Base-by-base conservation (phyloP, 78 protist species). In the Diacronema lutheri region DNA sequence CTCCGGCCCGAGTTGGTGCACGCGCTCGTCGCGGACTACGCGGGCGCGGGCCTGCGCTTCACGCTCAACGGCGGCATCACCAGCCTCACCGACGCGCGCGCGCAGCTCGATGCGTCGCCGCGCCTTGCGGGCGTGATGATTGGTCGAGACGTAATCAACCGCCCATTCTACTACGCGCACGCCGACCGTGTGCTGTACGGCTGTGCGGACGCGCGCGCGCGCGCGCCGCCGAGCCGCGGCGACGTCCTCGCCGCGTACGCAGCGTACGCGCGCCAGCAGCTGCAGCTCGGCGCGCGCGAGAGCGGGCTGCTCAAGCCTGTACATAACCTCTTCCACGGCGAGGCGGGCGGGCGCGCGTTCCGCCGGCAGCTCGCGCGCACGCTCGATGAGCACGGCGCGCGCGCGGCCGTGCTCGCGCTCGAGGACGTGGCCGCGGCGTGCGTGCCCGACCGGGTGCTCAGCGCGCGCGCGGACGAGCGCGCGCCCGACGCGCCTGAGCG, bases 61-160 rank as follows among this genome's bases (percentile, higher is more conserved):
- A 5, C 65, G 11, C 83, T 77, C 64, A 77, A 77, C 65, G 83
- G 83, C 38, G 83, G 83, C 31, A 20, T 68, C 46, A 55, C 14
- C n/a, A 9, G 40, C 50, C 38, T 64, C 4, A 25, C 71, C 40
- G 10, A 21, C 1, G 66, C 66, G 33, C 35, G 35, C 33, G 33
- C 1, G 66, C 14, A 5, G 33, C 33, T 61, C 26, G 33, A 61
- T 9, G 33, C 23, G 23, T 6, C 13, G 60, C 60, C 60, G 29
- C 76, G n/a, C 26, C 41, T 68, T 2, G 3, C 50, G 14, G 76
- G 76, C 41, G 76, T 68, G 26, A 68, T 68, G 76, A 55, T 68
- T 33, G 76, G 76, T 4, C 76, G 76, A 4, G 76, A 44, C 50
- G 41, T 68, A 4, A 44, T 38, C 16, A 26, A 4, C 10, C 76